Evolutionary conservation across 108 stramenopile genomes (phyloP).

Genomic region (Mayamaea pseudoterrestris): DNA sequence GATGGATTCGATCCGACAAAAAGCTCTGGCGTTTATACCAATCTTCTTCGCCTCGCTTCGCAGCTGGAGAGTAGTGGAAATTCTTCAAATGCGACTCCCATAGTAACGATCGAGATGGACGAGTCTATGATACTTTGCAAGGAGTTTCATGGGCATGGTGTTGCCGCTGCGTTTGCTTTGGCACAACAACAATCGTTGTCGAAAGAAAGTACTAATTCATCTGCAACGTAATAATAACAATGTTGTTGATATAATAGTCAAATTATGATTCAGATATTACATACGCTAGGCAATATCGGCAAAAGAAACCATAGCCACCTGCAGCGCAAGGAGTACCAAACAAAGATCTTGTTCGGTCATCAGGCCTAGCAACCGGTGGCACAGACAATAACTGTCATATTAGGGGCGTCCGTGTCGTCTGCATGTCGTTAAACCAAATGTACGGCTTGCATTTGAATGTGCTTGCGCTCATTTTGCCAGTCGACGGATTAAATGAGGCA

Average conservation of each 20-base stretch:
- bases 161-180: too few species aligned
- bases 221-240: too few species aligned
- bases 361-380: slow-evolving; percentile 74
- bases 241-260: too few species aligned
- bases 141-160: slow-evolving; percentile 47
- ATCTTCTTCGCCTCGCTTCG: slow-evolving; percentile 38
- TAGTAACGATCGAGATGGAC: slow-evolving; percentile 57
- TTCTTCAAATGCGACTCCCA: slow-evolving; percentile 14
- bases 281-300: slow-evolving; percentile 62
- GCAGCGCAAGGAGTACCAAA: slow-evolving; percentile 65
- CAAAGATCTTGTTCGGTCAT: slow-evolving; percentile 81
- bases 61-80: slow-evolving; percentile 17
- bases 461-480: slow-evolving; percentile 73
- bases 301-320: slow-evolving; percentile 60
- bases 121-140: slow-evolving; percentile 38
- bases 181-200: too few species aligned
- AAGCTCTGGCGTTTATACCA: slow-evolving; percentile 51
- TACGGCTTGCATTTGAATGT: slow-evolving; percentile 32
- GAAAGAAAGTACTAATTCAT: too few species aligned
- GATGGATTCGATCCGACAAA: too few species aligned
- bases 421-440: slow-evolving; percentile 34
- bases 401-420: too few species aligned
- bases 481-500: slow-evolving; percentile 76
- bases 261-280: slow-evolving; percentile 46
- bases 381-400: slow-evolving; percentile 91